These are phyloP conservation scores for Saxophila tyrrhenica DNA, from an alignment of 495 filamentous ascomycete species.

Conservation along the genomic window DNA sequence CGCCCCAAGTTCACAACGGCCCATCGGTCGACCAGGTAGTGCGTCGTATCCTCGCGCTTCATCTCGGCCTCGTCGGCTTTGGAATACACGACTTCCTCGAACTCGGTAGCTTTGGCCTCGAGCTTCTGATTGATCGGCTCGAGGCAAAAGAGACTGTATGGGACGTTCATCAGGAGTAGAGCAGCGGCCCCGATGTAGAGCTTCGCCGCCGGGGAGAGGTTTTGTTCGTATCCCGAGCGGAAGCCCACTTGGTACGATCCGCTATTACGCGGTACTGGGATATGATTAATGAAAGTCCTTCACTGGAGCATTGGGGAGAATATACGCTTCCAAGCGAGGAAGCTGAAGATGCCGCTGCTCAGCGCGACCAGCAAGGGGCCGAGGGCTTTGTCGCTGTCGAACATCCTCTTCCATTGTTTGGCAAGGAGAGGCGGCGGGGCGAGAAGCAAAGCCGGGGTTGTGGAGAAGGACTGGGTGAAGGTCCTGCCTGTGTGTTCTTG, in stretches of 20 bases:
- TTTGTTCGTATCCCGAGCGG: too few relatives aligned
- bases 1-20: constrained; percentile 42
- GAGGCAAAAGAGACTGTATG: constrained; percentile 40
- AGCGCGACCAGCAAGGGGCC: constrained; percentile 23
- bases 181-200: constrained; percentile 22
- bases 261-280: neutral
- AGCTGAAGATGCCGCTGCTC: neutral
- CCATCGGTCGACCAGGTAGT: constrained; percentile 44
- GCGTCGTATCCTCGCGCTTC: constrained; percentile 30
- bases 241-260: too few relatives aligned
- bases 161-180: constrained; percentile 35
- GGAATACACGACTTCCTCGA: constrained; percentile 19
- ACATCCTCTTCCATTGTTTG: constrained; percentile 37
- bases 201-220: too few relatives aligned
- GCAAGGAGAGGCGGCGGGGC: constrained; percentile 42
- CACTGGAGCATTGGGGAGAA: neutral
- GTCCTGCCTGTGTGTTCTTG: constrained; percentile 27
- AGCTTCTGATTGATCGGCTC: constrained; percentile 23
- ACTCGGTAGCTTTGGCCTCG: constrained; percentile 18
- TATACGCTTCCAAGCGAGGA: neutral
- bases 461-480: constrained; percentile 32
- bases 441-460: constrained; percentile 41
- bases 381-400: constrained; percentile 25
- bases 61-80: constrained; percentile 26
- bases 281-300: neutral